Evolutionary conservation across 2,329 filamentous ascomycete species (phyloP).

Genomic region (Paecilomyces variotii): DNA sequence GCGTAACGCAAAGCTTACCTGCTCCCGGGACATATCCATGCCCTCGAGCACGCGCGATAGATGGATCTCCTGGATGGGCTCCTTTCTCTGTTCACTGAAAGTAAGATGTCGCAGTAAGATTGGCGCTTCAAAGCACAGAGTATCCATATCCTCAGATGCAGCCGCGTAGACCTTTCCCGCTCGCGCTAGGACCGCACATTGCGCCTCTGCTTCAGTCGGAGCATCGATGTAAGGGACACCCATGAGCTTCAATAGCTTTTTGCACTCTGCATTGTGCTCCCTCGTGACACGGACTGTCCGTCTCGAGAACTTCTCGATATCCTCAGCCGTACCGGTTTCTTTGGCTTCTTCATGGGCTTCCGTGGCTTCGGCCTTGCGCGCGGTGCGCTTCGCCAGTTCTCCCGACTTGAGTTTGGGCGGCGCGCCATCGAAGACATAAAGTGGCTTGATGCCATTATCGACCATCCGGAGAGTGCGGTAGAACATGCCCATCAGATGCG

Average conservation of each 20-base stretch:
- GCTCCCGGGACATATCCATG: conserved; percentile 75
- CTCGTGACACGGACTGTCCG: conserved; percentile 89
- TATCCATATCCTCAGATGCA: conserved; percentile 98
- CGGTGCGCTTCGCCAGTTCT: conserved; percentile 90
- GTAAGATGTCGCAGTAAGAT: conserved; percentile 88
- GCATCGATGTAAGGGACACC: conserved; percentile 92
- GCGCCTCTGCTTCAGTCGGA: conserved; percentile 93
- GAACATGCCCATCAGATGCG: conserved; percentile 98
- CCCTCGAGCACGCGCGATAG: conserved; percentile 80
- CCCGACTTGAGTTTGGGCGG: conserved; percentile 97
- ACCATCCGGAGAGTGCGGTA: conserved; percentile 97
- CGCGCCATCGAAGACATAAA: conserved; percentile 96
- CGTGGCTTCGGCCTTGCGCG: conserved; percentile 85
- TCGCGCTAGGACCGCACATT: conserved; percentile 81
- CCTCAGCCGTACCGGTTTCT: conserved; percentile 91
- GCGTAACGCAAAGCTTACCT: conserved; percentile 45
- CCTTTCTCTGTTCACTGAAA: conserved; percentile 94
- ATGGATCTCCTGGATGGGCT: conserved; percentile 93
- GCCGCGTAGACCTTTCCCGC: conserved; percentile 95
- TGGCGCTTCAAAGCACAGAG: conserved; percentile 86
- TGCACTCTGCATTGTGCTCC: conserved; percentile 94
- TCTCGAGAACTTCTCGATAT: conserved; percentile 96
- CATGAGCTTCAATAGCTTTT: conserved; percentile 85
- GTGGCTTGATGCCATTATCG: conserved; percentile 96
- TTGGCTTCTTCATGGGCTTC: conserved; percentile 91